These are phyloP conservation scores for Adansonia digitata DNA, from an alignment of 345 rosid genomes.

Conservation along the genomic window DNA sequence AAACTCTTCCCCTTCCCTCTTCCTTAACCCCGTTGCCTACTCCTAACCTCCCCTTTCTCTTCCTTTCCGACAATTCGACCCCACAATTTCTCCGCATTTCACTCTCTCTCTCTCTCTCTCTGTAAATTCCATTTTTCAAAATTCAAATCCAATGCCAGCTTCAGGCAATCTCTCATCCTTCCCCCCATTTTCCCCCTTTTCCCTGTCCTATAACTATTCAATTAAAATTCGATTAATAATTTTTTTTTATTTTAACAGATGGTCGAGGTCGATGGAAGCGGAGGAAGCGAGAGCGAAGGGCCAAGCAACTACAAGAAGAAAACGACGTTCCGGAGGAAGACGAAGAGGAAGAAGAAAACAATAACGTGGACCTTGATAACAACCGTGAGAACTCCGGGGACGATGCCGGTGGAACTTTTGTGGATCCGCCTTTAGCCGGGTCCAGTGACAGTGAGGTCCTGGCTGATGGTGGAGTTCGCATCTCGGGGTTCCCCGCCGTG, in stretches of 20 bases:
- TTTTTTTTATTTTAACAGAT: background rate
- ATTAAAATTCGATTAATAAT: background rate
- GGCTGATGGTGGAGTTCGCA: slow-evolving; percentile 50
- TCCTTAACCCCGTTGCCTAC: no score
- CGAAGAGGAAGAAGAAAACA: slow-evolving; percentile 8
- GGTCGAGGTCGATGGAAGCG: slow-evolving; percentile 19
- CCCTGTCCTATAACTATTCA: background rate
- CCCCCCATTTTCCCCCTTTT: no score
- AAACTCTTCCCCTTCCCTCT: background rate
- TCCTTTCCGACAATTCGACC: slow-evolving; percentile 6
- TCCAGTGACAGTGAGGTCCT: slow-evolving; percentile 49
- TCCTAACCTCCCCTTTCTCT: background rate
- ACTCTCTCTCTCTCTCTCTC: slow-evolving; percentile 13
- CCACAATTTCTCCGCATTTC: slow-evolving; percentile 17
- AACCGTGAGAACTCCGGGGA: slow-evolving; percentile 31
- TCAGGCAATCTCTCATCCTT: slow-evolving; percentile 3
- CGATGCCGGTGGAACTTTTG: slow-evolving; percentile 18
- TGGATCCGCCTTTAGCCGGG: slow-evolving; percentile 39
- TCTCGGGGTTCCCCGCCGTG: slow-evolving; percentile 68
- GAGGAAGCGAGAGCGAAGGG: slow-evolving; percentile 13
- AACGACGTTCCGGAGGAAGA: slow-evolving; percentile 13
- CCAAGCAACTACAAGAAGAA: background rate
- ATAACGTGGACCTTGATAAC: slow-evolving; percentile 36
- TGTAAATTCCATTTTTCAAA: background rate
- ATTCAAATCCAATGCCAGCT: slow-evolving; percentile 5